Evolutionary conservation across 2,329 filamentous ascomycete species (phyloP).

Genomic region (Colletotrichum truncatum): DNA sequence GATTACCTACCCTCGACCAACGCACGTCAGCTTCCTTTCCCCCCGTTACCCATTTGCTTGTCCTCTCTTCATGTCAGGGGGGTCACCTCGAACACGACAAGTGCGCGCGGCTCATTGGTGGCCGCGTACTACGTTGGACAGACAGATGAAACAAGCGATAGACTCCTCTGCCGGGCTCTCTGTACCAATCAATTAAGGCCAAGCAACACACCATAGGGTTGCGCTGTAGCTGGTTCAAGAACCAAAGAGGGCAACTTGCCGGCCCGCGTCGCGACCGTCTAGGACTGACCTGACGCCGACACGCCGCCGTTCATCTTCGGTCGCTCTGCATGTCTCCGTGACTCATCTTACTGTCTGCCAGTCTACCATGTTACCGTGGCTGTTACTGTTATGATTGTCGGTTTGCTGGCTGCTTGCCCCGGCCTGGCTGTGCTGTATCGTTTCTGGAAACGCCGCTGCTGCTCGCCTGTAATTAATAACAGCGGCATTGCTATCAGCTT

Average conservation of each 20-base stretch:
- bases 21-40: conserved; percentile 22
- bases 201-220: too few species aligned
- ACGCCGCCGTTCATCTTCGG: conserved; percentile 6
- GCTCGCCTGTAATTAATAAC: conserved; percentile 1
- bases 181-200: conserved; percentile 20
- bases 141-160: conserved; percentile 28
- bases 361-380: not conserved
- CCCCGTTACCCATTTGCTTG: too few species aligned
- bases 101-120: conserved; percentile 28
- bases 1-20: not conserved
- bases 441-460: conserved; percentile 11
- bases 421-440: conserved; percentile 8
- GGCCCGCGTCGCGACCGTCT: conserved; percentile 22
- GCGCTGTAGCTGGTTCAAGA: not conserved
- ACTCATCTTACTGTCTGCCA: not conserved
- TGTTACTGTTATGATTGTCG: not conserved
- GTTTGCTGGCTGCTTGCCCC: not conserved
- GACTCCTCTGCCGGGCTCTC: not conserved
- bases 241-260: conserved; percentile 7
- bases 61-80: not conserved
- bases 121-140: conserved; percentile 1
- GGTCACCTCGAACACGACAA: not conserved
- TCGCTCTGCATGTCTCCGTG: conserved; percentile 16
- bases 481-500: not conserved
- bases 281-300: conserved; percentile 14